A percentile compares a stretch with the other conserved stretches of the same genome.
These are phyloP conservation scores for Boechera retrofracta DNA, from an alignment of 345 rosid genomes.

Conservation along the genomic window DNA sequence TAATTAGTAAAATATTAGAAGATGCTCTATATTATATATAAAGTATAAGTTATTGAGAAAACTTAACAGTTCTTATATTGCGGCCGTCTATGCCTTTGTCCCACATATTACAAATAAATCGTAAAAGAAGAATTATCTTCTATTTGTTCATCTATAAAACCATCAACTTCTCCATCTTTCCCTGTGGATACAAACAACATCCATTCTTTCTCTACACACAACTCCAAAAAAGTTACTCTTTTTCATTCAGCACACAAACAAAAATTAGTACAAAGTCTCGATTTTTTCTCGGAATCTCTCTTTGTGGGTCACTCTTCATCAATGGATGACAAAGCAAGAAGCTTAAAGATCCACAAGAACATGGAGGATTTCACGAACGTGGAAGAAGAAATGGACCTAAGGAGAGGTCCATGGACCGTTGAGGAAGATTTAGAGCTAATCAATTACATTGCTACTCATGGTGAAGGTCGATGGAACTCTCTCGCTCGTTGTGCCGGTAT, in stretches of 20 bases:
- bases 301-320: conserved; percentile 16
- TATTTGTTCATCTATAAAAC: conserved; percentile 36
- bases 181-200: conserved; percentile 32
- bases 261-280: neutral
- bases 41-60: conserved; percentile 6
- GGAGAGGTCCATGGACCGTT: conserved; percentile 84
- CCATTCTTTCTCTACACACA: conserved; percentile 33
- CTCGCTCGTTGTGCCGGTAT: conserved; percentile 78
- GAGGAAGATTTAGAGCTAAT: conserved; percentile 81
- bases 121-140: neutral
- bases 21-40: neutral
- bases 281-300: conserved; percentile 5
- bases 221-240: conserved; percentile 28
- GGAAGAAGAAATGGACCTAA: conserved; percentile 58
- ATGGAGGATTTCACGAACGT: conserved; percentile 9
- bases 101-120: conserved; percentile 32
- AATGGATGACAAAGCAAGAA: conserved; percentile 33
- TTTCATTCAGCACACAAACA: neutral
- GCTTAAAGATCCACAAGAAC: conserved; percentile 25
- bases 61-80: conserved; percentile 25
- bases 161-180: conserved; percentile 36
- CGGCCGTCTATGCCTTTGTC: conserved; percentile 36
- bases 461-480: conserved; percentile 91
- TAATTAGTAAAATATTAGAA: neutral
- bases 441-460: conserved; percentile 70